These are phyloP conservation scores for Salix exigua DNA, from an alignment of 345 rosid species.

Conservation along the genomic window DNA sequence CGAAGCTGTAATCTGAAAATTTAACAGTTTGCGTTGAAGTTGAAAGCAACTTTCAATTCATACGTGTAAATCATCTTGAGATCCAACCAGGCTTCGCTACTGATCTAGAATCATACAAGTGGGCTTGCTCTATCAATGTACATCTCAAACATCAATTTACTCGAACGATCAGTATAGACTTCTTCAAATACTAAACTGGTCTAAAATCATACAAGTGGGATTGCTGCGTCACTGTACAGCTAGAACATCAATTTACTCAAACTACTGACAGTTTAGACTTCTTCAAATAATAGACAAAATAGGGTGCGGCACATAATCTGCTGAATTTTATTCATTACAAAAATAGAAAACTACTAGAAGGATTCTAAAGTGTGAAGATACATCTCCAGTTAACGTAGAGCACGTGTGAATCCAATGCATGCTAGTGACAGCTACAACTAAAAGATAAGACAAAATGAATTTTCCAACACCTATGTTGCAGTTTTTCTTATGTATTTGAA, in stretches of 20 bases:
- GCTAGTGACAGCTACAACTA: not conserved
- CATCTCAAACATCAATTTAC: not conserved
- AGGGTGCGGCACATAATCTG: not conserved
- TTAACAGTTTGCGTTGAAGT: not conserved
- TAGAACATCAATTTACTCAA: not conserved
- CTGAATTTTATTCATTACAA: not conserved
- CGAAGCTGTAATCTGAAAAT: not conserved
- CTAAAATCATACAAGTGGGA: not conserved
- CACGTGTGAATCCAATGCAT: not conserved
- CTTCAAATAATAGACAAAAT: not conserved
- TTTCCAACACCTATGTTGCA: not conserved
- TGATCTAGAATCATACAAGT: not conserved
- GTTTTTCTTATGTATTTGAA: not conserved
- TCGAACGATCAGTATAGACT: slow-evolving; percentile 6
- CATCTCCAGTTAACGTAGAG: not conserved
- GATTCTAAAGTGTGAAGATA: not conserved
- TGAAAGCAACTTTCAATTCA: not conserved
- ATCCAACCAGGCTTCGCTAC: not conserved
- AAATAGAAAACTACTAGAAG: not conserved
- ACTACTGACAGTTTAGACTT: slow-evolving; percentile 1
- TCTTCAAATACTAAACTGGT: not conserved
- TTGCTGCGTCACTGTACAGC: not conserved
- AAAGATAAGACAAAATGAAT: not conserved
- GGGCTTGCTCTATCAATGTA: not conserved
- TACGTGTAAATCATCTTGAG: too few species aligned